Evolutionary conservation across 352 stramenopile genomes (phyloP).

Genomic region (Phytophthora capsici): DNA sequence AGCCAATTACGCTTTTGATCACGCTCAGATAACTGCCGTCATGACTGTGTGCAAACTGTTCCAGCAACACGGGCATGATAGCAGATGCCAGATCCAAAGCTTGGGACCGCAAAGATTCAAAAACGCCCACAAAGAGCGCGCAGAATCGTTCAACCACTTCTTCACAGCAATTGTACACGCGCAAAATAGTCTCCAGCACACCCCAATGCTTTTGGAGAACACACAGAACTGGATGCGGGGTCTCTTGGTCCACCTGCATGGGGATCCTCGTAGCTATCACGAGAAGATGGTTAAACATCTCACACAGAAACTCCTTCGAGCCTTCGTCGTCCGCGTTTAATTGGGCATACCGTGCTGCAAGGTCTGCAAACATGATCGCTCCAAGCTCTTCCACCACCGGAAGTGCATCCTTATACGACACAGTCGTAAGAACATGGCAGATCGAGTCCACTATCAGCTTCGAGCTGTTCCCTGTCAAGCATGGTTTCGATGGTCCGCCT

Average conservation of each 20-base stretch:
- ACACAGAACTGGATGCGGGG: conserved; percentile 60
- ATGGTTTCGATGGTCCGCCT: conserved; percentile 21
- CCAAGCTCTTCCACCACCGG: conserved; percentile 70
- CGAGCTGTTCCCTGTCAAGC: conserved; percentile 52
- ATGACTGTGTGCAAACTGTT: conserved; percentile 66
- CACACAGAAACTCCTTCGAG: conserved; percentile 59
- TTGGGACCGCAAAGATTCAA: conserved; percentile 67
- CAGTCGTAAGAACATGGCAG: conserved; percentile 62
- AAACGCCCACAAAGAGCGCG: conserved; percentile 58
- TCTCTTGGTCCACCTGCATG: conserved; percentile 68
- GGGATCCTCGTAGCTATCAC: conserved; percentile 65
- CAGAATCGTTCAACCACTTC: conserved; percentile 70
- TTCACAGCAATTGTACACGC: conserved; percentile 55
- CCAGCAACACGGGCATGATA: conserved; percentile 68
- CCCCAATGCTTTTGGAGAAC: conserved; percentile 67
- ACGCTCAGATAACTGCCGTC: conserved; percentile 70
- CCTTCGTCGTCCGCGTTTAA: conserved; percentile 57
- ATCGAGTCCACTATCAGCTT: conserved; percentile 75
- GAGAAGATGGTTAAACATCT: conserved; percentile 65
- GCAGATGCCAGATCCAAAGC: conserved; percentile 64
- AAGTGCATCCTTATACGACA: conserved; percentile 72
- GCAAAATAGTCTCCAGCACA: conserved; percentile 58
- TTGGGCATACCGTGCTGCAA: conserved; percentile 50
- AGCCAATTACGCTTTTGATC: conserved; percentile 74
- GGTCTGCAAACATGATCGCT: conserved; percentile 69